Base-by-base conservation (phyloP, 495 filamentous ascomycete genomes). In the Penicillium chermesinum region DNA sequence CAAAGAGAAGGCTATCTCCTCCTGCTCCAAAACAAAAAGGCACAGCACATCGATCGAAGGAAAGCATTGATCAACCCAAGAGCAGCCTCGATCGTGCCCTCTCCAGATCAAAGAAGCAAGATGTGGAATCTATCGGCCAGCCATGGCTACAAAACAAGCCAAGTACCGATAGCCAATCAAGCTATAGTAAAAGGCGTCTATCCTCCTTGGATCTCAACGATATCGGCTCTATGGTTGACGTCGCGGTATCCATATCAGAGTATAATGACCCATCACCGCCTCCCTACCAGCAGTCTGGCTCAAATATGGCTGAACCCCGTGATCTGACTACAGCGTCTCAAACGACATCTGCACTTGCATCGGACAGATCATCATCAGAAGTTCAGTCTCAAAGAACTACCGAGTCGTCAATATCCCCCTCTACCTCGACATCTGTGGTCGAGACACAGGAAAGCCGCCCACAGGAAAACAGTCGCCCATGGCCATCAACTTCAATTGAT, bases 41-140 rank as follows among this genome's bases (percentile, higher is more conserved):
- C 19, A 46, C 41, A 44, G 35, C 35, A 14, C 15, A 37, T 27
- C 45, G 37, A 3, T 50, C 58, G 12, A 58, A 53, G 22, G 50
- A 54, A 16, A 62, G 53, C 32, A 32, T 61, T 8, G 57, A 56
- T 10, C 37, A 53, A 15, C 35, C 52, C 14, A 61, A 52, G 15
- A 40, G 37, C 4, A 53, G 52, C 38, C 36, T 61, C 3, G 54
- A 56, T 7, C 27, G 56, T 13, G 41, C 38, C 27, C 49, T 57
- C 30, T 67, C 65, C 1, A 66, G 35, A 44, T 70, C 71, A 0
- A 62, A 62, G 41, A 63, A 54, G 48, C 50, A 50, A 22, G 69
- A 72, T 40, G 61, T 74, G 9, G 67, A 74, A 50, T 61, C 49
- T 32, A 71, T 70, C 42, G 71, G 69, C 16, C 67, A 61, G 48